Evolutionary conservation across 2,329 filamentous ascomycete genomes (phyloP), one percentile per base, ranked within the genome.

Genomic region (Fusarium agapanthi): DNA sequence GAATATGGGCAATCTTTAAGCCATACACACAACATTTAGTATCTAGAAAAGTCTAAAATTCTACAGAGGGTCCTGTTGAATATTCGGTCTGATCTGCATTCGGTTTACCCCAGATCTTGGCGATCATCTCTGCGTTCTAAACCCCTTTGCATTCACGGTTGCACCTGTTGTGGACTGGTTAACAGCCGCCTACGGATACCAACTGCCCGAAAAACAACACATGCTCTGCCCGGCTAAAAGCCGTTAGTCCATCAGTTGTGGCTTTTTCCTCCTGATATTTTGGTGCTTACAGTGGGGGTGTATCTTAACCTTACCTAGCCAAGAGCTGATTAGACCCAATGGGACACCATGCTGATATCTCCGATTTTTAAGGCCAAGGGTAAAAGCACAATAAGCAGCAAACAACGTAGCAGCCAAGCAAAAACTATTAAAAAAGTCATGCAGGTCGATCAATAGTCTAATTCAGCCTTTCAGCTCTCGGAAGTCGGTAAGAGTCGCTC

Each of bases 1-100:
- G 32, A 51, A 35, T 3, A 22, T 6, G 3, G 13, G 13, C 9
- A 34, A 8, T 7, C 13, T 51, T 51, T 35, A 3, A 35, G 35
- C 5, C 1, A 35, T 16, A 22, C 9, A 24, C 7, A 26, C 7
- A 22, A 26, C 0, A 15, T 35, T 22, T 2, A 35, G 3, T 2
- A 26, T 22, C 9, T 1, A 3, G 3, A 11, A 7, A 3, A 14
- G 16, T 18, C 2, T 14, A 0, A 14, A 18, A 15, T 0, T 34
- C n/a, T 24, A 20, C n/a, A 4, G 18, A 35, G 32, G 4, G 18
- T 34, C 6, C n/a, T 51, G n/a, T 2, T 24, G 12, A 34, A 20
- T 2, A 26, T 13, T 20, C 13, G 11, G 4, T 24, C 3, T 20
- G 32, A 35, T 35, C n/a, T 35, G 9, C 13, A 51, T 51, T 35